Base-by-base conservation (phyloP, 495 filamentous ascomycete genomes). In the Patellaria atrata region DNA sequence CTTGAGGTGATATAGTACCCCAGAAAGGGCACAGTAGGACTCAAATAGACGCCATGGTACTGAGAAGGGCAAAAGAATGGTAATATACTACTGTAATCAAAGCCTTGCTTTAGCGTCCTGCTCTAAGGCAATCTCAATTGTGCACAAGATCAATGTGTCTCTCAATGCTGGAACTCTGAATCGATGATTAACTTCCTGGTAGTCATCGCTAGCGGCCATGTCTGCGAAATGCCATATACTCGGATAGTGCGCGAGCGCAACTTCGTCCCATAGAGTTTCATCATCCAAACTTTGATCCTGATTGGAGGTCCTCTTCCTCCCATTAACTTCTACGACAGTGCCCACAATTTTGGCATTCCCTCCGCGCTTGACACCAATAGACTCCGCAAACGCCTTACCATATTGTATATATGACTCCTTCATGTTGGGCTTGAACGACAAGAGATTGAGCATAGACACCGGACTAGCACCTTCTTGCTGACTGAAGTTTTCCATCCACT, bases 401-500 rank as follows among this genome's bases (percentile, higher is more conserved):
- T 77, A 79, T 19, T 62, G 50, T 19, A 64, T 58, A 45, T 78
- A 79, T 24, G 59, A 54, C 31, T 62, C 54, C 44, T 68, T 71
- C 38, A 52, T 62, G 9, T 59, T 60, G 0, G 60, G 57, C 14
- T 62, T 55, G 52, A 79, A 78, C 37, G 72, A 62, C 5, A 79
- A 60, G n/a, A 78, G 56, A 37, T 78, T 79, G n/a, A 78, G 54
- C 74, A 77, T 78, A 2, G 67, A 70, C 3, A 77, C 70, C 0
- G 75, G 65, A 6, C 65, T 62, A 5, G 47, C 26, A 13, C 58
- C 18, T 44, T 50, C 27, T 39, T 33, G 2, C 37, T 42, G 13
- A 33, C 33, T 30, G 27, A 23, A 29, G 11, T 25, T 10, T 2
- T 51, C 38, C 52, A 74, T 68, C 60, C 69, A 78, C 7, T 47